Conservation (phyloP, 73 alveolate genomes). For the Symbiodinium pilosum region DNA sequence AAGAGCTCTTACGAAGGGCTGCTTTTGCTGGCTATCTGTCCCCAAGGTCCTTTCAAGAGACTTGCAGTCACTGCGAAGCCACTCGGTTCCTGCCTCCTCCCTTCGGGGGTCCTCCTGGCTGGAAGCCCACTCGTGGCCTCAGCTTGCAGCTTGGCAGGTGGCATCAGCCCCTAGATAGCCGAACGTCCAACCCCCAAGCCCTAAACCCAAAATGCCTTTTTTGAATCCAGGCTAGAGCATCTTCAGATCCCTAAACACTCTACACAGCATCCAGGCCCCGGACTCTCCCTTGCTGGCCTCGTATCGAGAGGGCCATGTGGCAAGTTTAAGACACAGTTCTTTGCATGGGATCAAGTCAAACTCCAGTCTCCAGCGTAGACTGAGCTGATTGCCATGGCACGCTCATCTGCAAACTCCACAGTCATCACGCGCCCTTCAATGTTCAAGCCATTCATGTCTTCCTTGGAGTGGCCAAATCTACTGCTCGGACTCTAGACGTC, state of each 20-base stretch:
- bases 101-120: constrained; percentile 9
- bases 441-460: background rate
- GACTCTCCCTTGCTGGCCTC: constrained; percentile 8
- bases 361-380: background rate
- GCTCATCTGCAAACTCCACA: background rate
- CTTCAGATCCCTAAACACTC: no score
- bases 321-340: no score
- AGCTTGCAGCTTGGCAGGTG: background rate
- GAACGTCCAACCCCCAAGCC: background rate
- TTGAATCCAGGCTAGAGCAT: no score
- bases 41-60: no score
- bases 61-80: no score
- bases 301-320: background rate
- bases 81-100: background rate
- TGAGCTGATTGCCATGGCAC: background rate
- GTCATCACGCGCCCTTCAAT: background rate
- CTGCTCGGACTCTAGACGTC: no score
- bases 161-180: no score
- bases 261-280: background rate
- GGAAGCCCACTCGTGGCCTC: background rate
- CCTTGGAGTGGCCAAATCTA: no score
- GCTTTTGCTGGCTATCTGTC: no score
- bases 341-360: no score
- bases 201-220: no score
- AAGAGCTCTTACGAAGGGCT: no score